Base-by-base conservation (phyloP, 177 flowering plant genomes). In the Telopea speciosissima region DNA sequence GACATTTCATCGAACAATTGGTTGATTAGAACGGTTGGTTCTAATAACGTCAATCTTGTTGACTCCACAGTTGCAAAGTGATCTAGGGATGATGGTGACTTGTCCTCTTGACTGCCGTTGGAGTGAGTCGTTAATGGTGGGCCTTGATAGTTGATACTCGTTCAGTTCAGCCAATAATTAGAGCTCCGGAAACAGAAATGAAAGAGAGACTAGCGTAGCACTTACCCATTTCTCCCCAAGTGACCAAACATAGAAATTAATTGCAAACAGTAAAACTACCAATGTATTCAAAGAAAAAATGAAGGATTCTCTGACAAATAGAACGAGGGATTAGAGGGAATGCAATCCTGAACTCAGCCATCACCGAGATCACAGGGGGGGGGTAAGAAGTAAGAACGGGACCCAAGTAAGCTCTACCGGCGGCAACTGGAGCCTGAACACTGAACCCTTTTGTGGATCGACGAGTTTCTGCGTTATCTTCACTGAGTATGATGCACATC, bases 341-440 rank as follows among this genome's bases (percentile, higher is more conserved):
- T 68, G 22, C 14, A 60, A 31, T 88, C 97, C 91, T 90, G 97
- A 74, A 92, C 84, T 24, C 94, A 96, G 49, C 96, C 97, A 26
- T 89, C 86, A 63, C 85, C 86, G 54, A 81, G 68, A 63, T 14
- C 66, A 45, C 86, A 85, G 52, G 85, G 85, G 59, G n/a, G n/a
- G n/a, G n/a, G n/a, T n/a, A n/a, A n/a, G n/a, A n/a, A n/a, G 81
- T 68, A 33, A 92, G 77, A 65, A 89, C 56, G 0, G 97, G 96
- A 8, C 86, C 86, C 22, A 67, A 62, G 10, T 68, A 76, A 64
- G 84, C 73, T 26, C 85, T 83, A 4, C 89, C 94, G 14, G 88
- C 91, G 52, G 82, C 75, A 63, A 88, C 89, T 65, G 89, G 90
- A 26, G 85, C 92, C 17, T 88, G 83, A 3, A 89, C 94, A 67